Conservation (phyloP, 139 green algal species). For the Chloropicon primus region DNA sequence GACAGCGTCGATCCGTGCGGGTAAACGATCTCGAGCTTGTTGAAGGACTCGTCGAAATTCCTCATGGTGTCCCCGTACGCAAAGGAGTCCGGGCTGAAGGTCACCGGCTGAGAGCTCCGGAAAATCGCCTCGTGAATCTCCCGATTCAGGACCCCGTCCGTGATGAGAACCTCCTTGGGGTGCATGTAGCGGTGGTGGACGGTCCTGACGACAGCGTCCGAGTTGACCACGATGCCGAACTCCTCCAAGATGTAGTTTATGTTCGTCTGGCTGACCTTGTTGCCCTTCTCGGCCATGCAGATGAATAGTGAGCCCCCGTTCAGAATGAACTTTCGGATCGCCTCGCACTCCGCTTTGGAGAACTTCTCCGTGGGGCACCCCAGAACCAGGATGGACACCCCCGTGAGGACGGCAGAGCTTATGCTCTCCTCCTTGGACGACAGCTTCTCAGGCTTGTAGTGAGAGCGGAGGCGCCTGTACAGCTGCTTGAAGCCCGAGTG, state of each 20-base stretch:
- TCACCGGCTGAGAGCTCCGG: neutral
- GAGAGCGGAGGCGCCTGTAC: slow-evolving; percentile 36
- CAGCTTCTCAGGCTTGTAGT: slow-evolving; percentile 36
- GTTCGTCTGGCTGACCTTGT: slow-evolving; percentile 44
- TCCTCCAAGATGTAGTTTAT: slow-evolving; percentile 70
- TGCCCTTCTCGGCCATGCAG: slow-evolving; percentile 42
- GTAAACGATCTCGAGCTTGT: slow-evolving; percentile 38
- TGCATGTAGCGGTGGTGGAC: slow-evolving; percentile 69
- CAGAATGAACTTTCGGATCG: slow-evolving; percentile 40
- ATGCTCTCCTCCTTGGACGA: slow-evolving; percentile 29
- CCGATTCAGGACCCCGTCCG: slow-evolving; percentile 65
- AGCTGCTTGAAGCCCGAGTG: slow-evolving; percentile 54
- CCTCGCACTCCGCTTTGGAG: slow-evolving; percentile 38
- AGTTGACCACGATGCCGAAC: slow-evolving; percentile 54
- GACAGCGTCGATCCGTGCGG: slow-evolving; percentile 56
- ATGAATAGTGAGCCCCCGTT: slow-evolving; percentile 51
- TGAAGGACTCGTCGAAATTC: neutral
- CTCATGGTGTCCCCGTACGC: neutral
- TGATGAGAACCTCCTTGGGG: slow-evolving; percentile 67
- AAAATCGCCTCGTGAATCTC: slow-evolving; percentile 20
- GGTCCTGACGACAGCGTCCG: slow-evolving; percentile 51
- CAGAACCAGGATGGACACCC: slow-evolving; percentile 47
- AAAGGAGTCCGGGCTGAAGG: neutral
- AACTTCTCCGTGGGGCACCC: slow-evolving; percentile 54
- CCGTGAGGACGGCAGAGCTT: slow-evolving; percentile 22